Percentiles rank a stretch among this genome's conserved stretches.
Conservation (phyloP, 139 green algal species). For the Deuterostichococcus epilithicus region DNA sequence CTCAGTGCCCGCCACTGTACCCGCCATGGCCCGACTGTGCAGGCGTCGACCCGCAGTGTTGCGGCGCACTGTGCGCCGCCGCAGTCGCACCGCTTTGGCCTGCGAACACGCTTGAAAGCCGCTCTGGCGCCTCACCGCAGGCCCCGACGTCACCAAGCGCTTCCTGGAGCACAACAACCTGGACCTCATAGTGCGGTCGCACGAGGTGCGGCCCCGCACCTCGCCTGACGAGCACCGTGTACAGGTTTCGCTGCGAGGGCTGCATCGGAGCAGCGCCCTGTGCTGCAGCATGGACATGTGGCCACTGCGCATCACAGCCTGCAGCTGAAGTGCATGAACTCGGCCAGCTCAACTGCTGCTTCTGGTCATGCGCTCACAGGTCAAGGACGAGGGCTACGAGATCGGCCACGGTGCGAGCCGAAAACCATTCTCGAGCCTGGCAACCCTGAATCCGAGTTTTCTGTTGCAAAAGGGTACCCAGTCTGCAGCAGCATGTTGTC, state of each 20-base stretch:
- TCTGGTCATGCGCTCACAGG: slow-evolving; percentile 35
- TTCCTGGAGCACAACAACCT: slow-evolving; percentile 90
- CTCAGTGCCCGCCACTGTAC: too few species aligned
- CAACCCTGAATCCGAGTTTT: too few species aligned
- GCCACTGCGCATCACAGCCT: background rate
- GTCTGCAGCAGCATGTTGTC: too few species aligned
- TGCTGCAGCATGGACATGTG: background rate
- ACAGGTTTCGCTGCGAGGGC: background rate
- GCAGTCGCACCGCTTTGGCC: too few species aligned
- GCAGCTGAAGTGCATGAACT: background rate
- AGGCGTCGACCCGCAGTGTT: slow-evolving; percentile 35
- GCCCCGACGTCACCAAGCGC: slow-evolving; percentile 67
- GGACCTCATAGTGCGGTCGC: slow-evolving; percentile 78
- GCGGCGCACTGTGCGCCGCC: too few species aligned
- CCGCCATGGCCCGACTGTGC: slow-evolving; percentile 8
- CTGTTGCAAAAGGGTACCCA: too few species aligned
- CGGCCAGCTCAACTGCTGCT: background rate
- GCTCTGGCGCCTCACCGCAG: slow-evolving; percentile 18
- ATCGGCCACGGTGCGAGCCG: slow-evolving; percentile 90
- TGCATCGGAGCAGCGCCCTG: too few species aligned
- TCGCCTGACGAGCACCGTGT: background rate
- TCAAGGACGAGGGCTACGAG: slow-evolving; percentile 96
- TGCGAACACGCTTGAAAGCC: too few species aligned
- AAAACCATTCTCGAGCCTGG: too few species aligned
- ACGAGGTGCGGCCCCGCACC: slow-evolving; percentile 57